Conservation (phyloP, 768 basidiomycete genomes). For the Suillus subalutaceus region DNA sequence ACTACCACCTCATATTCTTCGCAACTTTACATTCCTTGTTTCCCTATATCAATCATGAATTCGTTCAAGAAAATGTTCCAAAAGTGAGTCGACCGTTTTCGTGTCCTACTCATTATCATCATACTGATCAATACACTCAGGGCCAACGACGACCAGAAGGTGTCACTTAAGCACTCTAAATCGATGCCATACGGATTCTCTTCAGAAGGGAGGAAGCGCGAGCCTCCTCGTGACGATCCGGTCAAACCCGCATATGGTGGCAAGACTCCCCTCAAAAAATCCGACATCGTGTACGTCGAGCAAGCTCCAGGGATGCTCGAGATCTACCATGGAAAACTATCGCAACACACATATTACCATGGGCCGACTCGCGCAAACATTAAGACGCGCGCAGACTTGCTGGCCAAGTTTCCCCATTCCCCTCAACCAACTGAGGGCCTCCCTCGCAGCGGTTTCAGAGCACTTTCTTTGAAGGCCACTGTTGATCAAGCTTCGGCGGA, state of each 20-base stretch:
- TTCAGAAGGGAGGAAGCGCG: conserved; percentile 9
- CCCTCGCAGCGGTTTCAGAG: neutral
- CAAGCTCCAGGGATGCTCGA: conserved; percentile 9
- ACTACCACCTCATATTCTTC: neutral
- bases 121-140: neutral
- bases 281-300: neutral
- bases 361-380: neutral
- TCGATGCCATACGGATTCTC: neutral
- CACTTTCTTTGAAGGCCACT: conserved; percentile 2
- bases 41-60: neutral
- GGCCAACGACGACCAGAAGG: neutral
- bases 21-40: neutral
- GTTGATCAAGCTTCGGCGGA: neutral
- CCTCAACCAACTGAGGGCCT: neutral
- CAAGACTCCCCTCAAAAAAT: conserved; percentile 15
- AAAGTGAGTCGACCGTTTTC: neutral
- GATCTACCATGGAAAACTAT: conserved; percentile 4
- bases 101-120: neutral
- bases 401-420: neutral
- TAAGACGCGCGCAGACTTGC: conserved; percentile 9
- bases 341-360: neutral
- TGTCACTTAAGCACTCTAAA: neutral
- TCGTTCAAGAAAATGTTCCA: neutral
- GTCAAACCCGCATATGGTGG: conserved; percentile 13
- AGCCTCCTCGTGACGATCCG: neutral